phyloP scores from a whole-genome alignment of 2,329 filamentous ascomycete genomes.

The Calonectria fujianensis region DNA sequence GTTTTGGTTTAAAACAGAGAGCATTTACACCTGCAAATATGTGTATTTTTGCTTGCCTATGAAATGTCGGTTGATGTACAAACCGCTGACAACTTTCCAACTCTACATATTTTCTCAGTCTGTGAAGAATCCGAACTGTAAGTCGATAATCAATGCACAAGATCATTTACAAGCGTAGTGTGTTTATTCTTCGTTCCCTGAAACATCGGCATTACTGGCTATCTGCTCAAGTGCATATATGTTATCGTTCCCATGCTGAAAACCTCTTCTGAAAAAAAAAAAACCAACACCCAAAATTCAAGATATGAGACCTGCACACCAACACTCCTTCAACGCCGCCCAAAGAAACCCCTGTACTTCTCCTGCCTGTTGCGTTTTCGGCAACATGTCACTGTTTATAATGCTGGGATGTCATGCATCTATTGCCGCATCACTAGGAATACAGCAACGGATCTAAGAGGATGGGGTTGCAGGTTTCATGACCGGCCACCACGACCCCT shows the following conservation, averaged over 20 bases:
- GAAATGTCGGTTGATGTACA: not conserved
- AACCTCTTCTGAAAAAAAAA: not conserved
- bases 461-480: slow-evolving; percentile 16
- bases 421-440: not conserved
- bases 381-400: slow-evolving; percentile 33
- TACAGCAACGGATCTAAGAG: not conserved
- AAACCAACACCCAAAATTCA: slow-evolving; percentile 2
- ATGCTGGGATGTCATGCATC: slow-evolving; percentile 33
- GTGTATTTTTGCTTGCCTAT: not conserved
- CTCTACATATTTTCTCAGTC: not conserved
- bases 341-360: slow-evolving; percentile 26
- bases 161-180: not conserved
- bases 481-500: slow-evolving; percentile 51
- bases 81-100: not conserved
- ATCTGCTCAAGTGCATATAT: not conserved
- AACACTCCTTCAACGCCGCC: slow-evolving; percentile 46
- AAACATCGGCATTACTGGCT: not conserved
- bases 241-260: not conserved
- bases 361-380: slow-evolving; percentile 18
- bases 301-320: not conserved
- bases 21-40: not conserved
- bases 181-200: not conserved
- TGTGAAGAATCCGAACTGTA: not conserved
- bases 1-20: not conserved
- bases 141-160: not conserved